Base-by-base conservation (phyloP, 2,329 filamentous ascomycete species). In the Diaporthe sp. region DNA sequence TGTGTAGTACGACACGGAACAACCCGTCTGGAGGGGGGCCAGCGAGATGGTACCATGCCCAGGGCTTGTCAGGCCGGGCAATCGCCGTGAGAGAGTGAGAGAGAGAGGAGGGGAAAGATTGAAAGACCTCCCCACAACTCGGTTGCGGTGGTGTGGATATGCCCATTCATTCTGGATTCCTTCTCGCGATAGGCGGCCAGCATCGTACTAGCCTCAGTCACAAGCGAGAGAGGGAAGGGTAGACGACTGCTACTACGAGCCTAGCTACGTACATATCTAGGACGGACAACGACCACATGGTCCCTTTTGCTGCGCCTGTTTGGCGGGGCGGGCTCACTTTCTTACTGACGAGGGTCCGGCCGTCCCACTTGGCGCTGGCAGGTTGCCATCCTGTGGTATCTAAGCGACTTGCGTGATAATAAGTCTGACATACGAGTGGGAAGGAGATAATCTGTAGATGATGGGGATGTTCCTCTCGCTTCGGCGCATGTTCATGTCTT, bases 171-270 rank as follows among this genome's bases (percentile, higher is more conserved):
- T n/a, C n/a, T 66, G 61, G 61, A 35, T 47, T 3, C 12, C 10
- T 10, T 38, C 52, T 12, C 64, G 33, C 33, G 45, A 64, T 42
- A n/a, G n/a, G 5, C 45, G 22, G 45, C 70, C 57, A 55, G 70
- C 70, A 45, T 64, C 57, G 70, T 54, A 72, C 70, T 72, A 72
- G 70, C 70, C 70, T 55, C 42, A 33, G 47, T 55, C 57, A 64
- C 57, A 68, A 68, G 64, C 64, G 64, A 68, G 64, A 68, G 64
- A 61, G 54, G 25, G 10, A 64, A 64, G 58, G 58, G 57, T n/a
- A n/a, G 15, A 10, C 33, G 2, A 58, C 33, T n/a, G 3, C 55
- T 38, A 25, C 55, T 35, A 58, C 55, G 22, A 25, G 54, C 9
- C 28, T 22, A 55, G 28, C 28, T 30, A 3, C 19, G n/a, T n/a